A percentile compares a stretch with the other conserved stretches of the same genome.
Evolutionary conservation across 1,139 yeast species (phyloP).

Genomic region (Blastobotrys petasosporus): DNA sequence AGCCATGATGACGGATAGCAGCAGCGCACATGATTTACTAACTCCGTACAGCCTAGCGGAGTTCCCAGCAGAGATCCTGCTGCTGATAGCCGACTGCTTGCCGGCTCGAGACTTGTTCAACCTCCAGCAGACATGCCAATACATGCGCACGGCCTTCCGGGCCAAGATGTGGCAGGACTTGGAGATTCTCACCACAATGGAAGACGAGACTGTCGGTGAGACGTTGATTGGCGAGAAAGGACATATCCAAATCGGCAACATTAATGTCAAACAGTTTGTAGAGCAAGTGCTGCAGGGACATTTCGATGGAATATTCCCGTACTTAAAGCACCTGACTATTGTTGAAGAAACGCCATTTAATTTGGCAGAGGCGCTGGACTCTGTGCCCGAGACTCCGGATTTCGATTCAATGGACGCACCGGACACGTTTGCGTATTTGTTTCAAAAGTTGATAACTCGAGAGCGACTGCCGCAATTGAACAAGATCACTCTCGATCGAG

Average conservation of each 20-base stretch:
- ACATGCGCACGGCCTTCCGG: slow-evolving; percentile 1
- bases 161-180: slow-evolving; percentile 2
- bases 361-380: not conserved
- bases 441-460: not conserved
- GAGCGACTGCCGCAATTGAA: not conserved
- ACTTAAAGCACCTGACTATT: slow-evolving; percentile 1
- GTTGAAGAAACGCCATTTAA: slow-evolving; percentile 8
- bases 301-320: slow-evolving; percentile 5
- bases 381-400: not conserved
- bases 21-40: too few species aligned
- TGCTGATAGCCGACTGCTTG: slow-evolving; percentile 6
- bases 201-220: slow-evolving; percentile 8
- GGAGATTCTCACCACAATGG: slow-evolving; percentile 9
- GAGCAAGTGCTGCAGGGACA: slow-evolving; percentile 1
- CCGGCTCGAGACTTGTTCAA: slow-evolving; percentile 3
- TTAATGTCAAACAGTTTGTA: slow-evolving; percentile 2
- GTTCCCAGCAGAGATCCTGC: slow-evolving; percentile 6
- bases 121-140: slow-evolving; percentile 8
- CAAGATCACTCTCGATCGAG: slow-evolving; percentile 1
- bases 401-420: not conserved
- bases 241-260: slow-evolving; percentile 10
- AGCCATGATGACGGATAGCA: too few species aligned
- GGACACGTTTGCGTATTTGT: slow-evolving; percentile 5
- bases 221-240: slow-evolving; percentile 5
- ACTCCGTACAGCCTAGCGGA: not conserved